Percentiles rank a stretch among this genome's conserved stretches.
phyloP scores from a whole-genome alignment of 805 yeast genomes.

The Kazachstania taianensis region DNA sequence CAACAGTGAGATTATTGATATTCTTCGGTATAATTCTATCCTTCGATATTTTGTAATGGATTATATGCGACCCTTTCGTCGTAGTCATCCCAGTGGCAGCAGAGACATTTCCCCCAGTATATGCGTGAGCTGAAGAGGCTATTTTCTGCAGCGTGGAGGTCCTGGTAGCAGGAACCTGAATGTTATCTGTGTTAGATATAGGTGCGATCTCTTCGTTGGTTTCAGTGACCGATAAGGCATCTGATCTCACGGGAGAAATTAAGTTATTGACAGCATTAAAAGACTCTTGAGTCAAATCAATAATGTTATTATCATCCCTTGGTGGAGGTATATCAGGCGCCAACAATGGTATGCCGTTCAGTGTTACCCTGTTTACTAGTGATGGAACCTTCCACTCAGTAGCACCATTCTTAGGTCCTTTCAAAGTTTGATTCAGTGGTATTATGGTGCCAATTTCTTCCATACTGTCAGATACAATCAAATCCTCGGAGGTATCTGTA shows the following conservation, averaged over 20 bases:
- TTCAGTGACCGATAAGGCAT: neutral
- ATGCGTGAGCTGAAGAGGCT: too few species aligned
- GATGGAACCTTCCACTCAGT: neutral
- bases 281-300: constrained; percentile 20
- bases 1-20: too few species aligned
- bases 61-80: too few species aligned
- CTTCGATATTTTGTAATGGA: too few species aligned
- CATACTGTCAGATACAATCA: constrained; percentile 1
- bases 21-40: too few species aligned
- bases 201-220: neutral
- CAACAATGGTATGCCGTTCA: neutral
- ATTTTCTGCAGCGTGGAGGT: too few species aligned
- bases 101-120: too few species aligned
- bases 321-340: neutral
- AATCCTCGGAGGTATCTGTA: neutral
- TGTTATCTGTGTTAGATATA: neutral
- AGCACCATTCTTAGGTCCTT: neutral
- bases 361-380: neutral
- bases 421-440: neutral
- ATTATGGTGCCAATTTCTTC: neutral
- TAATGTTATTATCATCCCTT: neutral
- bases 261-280: constrained; percentile 22
- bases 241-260: constrained; percentile 22
- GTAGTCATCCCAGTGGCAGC: too few species aligned
- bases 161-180: constrained; percentile 29